Base-by-base conservation (phyloP, 2,329 filamentous ascomycete species). In the Trichoderma semiorbis region DNA sequence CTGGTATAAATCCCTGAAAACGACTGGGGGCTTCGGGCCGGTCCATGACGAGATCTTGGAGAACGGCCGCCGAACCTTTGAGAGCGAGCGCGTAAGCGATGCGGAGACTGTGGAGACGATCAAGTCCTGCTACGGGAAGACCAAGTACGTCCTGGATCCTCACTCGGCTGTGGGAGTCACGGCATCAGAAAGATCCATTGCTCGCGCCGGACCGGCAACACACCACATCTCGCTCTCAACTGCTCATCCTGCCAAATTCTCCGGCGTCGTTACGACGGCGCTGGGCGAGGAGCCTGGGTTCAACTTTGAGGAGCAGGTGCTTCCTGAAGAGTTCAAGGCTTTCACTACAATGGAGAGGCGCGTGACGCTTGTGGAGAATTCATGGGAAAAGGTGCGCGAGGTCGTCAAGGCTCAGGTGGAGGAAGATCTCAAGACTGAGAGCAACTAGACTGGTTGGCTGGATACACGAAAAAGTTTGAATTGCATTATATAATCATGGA, bases 201-300 rank as follows among this genome's bases (percentile, higher is more conserved):
- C 84, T 55, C 85, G 89, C 12, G 81, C 84, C 0, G 82, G 82
- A 32, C 79, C 85, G 3, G 83, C 84, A 16, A 83, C 91, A 69
- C 85, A 82, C 24, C 92, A 97, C 80, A 92, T 99, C 77, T 91
- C 94, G 1, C 89, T 99, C 3, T 93, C 95, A 1, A 99, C 96
- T 2, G 96, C 96, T 2, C 96, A 99, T 81, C 95, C 96, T 0
- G 96, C 96, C 73, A 99, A 99, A 82, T 99, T 99, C 78, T 90
- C 92, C 0, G 89, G 89, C 43, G 95, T 95, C 0, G 96, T 99
- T 1, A 92, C 95, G 76, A 76, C 92, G 63, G 94, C 95, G 0
- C 84, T 98, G 73, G 87, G 90, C 74, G 88, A 88, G 11, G 87
- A 93, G 79, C 80, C 87, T 21, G 90, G 87, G 1, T 98, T 97